Percentiles rank a stretch among this genome's conserved stretches.
These are phyloP conservation scores for Vinca major DNA, from an alignment of 305 asterid genomes.

Conservation along the genomic window DNA sequence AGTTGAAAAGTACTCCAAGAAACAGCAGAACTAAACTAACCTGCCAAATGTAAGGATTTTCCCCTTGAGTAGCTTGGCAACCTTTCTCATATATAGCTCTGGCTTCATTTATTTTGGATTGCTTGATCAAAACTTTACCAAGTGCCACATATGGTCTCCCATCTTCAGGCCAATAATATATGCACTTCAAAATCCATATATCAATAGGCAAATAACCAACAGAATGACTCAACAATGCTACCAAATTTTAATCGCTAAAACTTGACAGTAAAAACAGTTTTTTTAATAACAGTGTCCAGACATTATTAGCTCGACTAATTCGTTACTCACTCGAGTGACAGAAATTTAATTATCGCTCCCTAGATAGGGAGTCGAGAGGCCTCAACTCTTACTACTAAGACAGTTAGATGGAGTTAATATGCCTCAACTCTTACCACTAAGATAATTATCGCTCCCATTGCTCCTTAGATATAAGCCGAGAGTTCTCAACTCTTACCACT, in stretches of 20 bases:
- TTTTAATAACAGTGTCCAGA: too few species aligned
- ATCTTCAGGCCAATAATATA: slow-evolving; percentile 88
- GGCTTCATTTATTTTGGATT: slow-evolving; percentile 65
- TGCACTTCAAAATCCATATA: slow-evolving; percentile 47
- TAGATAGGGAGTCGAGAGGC: too few species aligned
- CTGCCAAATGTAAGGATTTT: slow-evolving; percentile 97
- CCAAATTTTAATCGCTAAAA: neutral
- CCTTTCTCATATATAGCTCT: slow-evolving; percentile 87
- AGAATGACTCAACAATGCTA: slow-evolving; percentile 7
- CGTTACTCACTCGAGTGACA: too few species aligned
- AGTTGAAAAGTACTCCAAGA: neutral
- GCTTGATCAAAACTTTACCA: slow-evolving; percentile 67
- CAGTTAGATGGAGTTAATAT: too few species aligned
- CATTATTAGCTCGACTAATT: too few species aligned
- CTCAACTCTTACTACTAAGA: too few species aligned
- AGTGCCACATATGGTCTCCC: slow-evolving; percentile 92
- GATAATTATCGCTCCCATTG: too few species aligned
- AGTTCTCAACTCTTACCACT: too few species aligned
- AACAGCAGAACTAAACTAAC: slow-evolving; percentile 39
- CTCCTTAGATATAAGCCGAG: too few species aligned
- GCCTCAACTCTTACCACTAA: too few species aligned
- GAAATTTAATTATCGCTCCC: too few species aligned
- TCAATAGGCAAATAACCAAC: slow-evolving; percentile 4
- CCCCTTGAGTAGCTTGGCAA: slow-evolving; percentile 96
- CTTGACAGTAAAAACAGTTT: neutral